These are phyloP conservation scores for Haematococcus lacustris DNA, from an alignment of 139 green algal genomes.

Conservation along the genomic window DNA sequence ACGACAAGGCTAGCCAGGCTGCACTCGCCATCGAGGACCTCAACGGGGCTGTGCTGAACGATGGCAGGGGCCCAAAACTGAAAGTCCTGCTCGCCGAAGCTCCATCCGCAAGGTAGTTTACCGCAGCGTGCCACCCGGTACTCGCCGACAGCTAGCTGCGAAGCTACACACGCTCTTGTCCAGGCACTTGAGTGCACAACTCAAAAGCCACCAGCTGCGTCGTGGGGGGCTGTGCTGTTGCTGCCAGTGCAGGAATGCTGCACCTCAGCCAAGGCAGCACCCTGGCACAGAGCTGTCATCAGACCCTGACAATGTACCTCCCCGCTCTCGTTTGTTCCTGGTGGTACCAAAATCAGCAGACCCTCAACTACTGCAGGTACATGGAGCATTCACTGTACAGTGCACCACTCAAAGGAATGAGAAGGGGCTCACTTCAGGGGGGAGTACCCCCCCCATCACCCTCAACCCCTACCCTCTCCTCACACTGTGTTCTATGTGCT, in stretches of 20 bases:
- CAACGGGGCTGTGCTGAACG: conserved; percentile 77
- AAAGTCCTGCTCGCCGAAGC: conserved; percentile 88
- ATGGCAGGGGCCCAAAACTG: conserved; percentile 76
- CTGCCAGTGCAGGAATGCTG: too few species aligned
- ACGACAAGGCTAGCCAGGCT: conserved; percentile 66
- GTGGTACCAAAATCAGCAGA: conserved; percentile 89
- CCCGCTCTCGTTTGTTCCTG: conserved; percentile 79
- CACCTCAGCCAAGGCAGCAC: conserved; percentile 2
- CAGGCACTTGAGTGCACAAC: too few species aligned
- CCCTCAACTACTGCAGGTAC: conserved; percentile 59
- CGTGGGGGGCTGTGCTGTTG: not conserved
- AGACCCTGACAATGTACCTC: conserved; percentile 84
- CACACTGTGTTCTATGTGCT: too few species aligned
- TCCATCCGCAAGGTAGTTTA: conserved; percentile 45
- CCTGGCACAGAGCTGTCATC: conserved; percentile 43
- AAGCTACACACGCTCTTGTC: too few species aligned
- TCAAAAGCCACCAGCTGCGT: too few species aligned
- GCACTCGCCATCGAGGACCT: conserved; percentile 77
- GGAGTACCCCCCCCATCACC: not conserved
- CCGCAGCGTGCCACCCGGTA: too few species aligned
- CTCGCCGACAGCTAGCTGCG: too few species aligned
- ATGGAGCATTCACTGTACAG: too few species aligned
- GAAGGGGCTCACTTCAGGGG: too few species aligned
- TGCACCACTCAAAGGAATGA: too few species aligned
- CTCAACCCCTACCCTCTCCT: not conserved